Evolutionary conservation across 495 filamentous ascomycete species (phyloP), one percentile per base, ranked within the genome.

Genomic region (Aspergillus ellipticus): DNA sequence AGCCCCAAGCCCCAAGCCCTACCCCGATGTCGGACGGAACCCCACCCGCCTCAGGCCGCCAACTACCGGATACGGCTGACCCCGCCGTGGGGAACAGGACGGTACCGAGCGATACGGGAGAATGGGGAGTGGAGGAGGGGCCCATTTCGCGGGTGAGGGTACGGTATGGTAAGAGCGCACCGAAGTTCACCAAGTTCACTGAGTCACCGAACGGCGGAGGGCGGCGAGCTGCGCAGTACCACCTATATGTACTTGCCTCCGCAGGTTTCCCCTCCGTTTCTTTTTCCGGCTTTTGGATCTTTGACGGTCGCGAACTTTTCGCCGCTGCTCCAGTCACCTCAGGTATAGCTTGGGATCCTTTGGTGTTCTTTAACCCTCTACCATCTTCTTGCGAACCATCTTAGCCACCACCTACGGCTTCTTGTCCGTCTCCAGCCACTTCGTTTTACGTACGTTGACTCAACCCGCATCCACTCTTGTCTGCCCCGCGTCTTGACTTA

Each of bases 291-390:
- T 67, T 67, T 66, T 60, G 56, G 61, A 46, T 64, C 54, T 64
- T 64, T 66, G 64, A 66, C 64, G 56, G 64, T 64, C 53, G 64
- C 64, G 64, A 64, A 45, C 9, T 58, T 58, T 64, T 64, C 61
- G 64, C 64, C 43, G 54, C 64, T 64, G 64, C 61, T 66, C 64
- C 64, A 58, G 54, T 54, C 56, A 57, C 49, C 54, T 54, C 28
- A 13, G 41, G 45, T 54, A 48, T 35, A 35, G 31, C 26, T 61
- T 57, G 51, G 50, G 24, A 19, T 29, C 45, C 11, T 29, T 29
- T 48, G 45, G 45, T 48, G 45, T 48, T 48, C 45, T 48, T 48
- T 28, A 48, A 48, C 21, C 3, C 21, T 21, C 17, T 48, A 26
- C 22, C 15, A 17, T 13, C 13, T 3, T 6, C 22, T n/a, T 29